Evolutionary conservation across 2,329 filamentous ascomycete species (phyloP).

Genomic region (Penicillium sp.): DNA sequence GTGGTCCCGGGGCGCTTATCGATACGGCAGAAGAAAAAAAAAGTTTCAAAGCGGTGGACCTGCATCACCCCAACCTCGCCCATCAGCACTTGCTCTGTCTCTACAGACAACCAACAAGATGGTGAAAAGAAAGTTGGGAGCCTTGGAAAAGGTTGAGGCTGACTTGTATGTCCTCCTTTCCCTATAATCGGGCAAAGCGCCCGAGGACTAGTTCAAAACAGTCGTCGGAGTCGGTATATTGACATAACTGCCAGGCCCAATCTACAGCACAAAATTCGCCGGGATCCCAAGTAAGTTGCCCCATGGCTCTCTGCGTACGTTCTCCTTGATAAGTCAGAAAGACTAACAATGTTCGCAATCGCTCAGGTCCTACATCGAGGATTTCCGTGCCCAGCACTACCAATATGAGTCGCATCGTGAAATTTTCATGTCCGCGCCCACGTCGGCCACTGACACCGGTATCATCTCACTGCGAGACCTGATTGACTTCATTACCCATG

Average conservation of each 20-base stretch:
- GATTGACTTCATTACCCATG: conserved; percentile 90
- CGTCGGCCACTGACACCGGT: conserved; percentile 73
- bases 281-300: conserved; percentile 70
- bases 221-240: conserved; percentile 16
- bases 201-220: background rate
- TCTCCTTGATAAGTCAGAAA: background rate
- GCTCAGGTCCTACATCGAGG: conserved; percentile 77
- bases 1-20: conserved; percentile 29
- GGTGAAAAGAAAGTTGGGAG: conserved; percentile 86
- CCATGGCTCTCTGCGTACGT: background rate
- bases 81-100: conserved; percentile 7
- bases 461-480: conserved; percentile 84
- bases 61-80: conserved; percentile 73
- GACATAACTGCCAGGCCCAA: conserved; percentile 61
- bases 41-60: conserved; percentile 43
- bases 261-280: conserved; percentile 86
- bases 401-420: conserved; percentile 91
- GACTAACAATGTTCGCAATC: conserved; percentile 4
- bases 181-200: conserved; percentile 4
- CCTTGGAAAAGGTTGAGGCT: conserved; percentile 92
- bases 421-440: conserved; percentile 83
- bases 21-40: conserved; percentile 32
- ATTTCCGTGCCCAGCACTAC: conserved; percentile 83
- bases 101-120: conserved; percentile 45
- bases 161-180: conserved; percentile 62